A percentile compares a stretch with the other conserved stretches of the same genome.
phyloP scores from a whole-genome alignment of 176 grass and related monocot genomes.

The Lolium perenne region DNA sequence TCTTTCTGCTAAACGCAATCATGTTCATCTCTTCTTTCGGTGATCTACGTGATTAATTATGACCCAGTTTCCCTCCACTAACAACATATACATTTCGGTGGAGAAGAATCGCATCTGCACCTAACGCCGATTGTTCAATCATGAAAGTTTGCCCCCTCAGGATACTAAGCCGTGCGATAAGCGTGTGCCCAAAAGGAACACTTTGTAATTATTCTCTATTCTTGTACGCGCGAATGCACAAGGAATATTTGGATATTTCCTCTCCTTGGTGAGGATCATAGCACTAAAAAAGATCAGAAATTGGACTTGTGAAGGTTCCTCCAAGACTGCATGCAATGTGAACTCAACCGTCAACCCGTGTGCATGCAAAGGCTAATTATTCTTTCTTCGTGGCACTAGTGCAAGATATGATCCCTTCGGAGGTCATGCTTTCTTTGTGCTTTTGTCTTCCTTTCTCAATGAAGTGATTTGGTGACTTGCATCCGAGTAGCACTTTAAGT shows the following conservation, averaged over 20 bases:
- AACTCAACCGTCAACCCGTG: conserved; percentile 8
- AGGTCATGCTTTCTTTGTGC: conserved; percentile 26
- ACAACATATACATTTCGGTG: conserved; percentile 36
- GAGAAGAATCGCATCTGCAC: conserved; percentile 57
- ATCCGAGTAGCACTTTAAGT: conserved; percentile 47
- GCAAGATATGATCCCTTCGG: conserved; percentile 39
- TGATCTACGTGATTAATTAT: conserved; percentile 43
- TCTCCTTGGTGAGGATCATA: not conserved
- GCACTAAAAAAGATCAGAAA: not conserved
- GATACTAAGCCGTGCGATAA: conserved; percentile 36
- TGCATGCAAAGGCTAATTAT: conserved; percentile 18
- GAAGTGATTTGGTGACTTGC: conserved; percentile 30
- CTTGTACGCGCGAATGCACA: conserved; percentile 48
- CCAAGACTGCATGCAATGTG: conserved; percentile 14
- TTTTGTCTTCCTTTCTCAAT: not conserved
- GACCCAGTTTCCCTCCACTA: conserved; percentile 48
- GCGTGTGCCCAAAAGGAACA: not conserved
- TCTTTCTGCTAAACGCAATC: not conserved
- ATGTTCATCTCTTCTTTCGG: conserved; percentile 20
- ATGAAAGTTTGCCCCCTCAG: conserved; percentile 46
- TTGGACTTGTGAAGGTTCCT: conserved; percentile 36
- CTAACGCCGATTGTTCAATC: conserved; percentile 45
- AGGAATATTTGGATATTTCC: conserved; percentile 38
- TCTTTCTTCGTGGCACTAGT: not conserved
- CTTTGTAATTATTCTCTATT: conserved; percentile 41